Evolutionary conservation across 371 early-diverging fungal species (phyloP), one percentile per base, ranked within the genome.

Genomic region (Mucor mucedo): DNA sequence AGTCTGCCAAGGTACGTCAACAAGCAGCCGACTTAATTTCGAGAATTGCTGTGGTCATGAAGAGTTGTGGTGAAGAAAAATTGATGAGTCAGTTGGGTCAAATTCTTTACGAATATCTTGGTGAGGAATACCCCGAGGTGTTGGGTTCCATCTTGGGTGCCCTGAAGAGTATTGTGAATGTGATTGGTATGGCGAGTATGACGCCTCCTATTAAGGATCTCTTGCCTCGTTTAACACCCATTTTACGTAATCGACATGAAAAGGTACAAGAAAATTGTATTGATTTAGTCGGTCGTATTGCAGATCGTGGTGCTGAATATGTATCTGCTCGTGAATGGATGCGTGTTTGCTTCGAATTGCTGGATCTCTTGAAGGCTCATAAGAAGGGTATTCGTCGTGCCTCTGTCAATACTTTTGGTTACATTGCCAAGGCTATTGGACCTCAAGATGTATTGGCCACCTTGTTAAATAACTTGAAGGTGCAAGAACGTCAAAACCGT

Each of bases 321-420:
- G 98, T 99, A n/a, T 89, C 91, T 65, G 94, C 98, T 4, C 89
- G 96, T 68, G 99, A 99, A 82, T 99, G 99, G 99, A 97, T 99
- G 97, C 92, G 99, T 58, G 96, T 96, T 63, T 98, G 98, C 66
- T 98, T 98, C 70, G 98, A 97, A 73, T 79, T 99, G 47, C 82
- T 98, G 47, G 99, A 98, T 73, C 85, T 96, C 77, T 83, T 99
- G 52, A 95, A 96, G 70, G 97, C 99, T 1, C 96, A 95, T 82
- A 93, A 93, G 71, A 97, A 93, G 82, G 94, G 93, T 42, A 97
- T 96, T 71, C 93, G 98, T 33, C 90, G 97, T 60, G 96, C 97
- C 0, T 92, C 97, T 10, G 95, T 97, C 69, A 95, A 92, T 78
- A 98, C 98, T 0, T 96, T 99, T 77, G 98, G 98, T 60, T 96